Conservation (phyloP, 768 basidiomycete genomes). For the Crepidotus variabilis region DNA sequence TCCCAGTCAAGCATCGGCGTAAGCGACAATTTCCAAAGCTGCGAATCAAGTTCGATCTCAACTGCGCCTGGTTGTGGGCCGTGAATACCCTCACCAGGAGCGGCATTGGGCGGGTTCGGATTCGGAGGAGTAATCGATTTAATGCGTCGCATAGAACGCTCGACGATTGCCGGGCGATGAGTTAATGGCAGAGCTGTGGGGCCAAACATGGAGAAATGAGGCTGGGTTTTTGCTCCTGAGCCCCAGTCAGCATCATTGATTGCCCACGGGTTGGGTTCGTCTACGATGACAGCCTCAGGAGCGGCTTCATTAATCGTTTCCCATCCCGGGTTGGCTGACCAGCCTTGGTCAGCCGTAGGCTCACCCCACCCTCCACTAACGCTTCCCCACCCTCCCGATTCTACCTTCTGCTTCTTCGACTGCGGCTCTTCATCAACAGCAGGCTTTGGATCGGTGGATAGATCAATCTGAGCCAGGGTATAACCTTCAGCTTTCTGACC, state of each 20-base stretch:
- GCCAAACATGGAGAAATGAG: constrained; percentile 38
- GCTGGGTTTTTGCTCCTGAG: constrained; percentile 4
- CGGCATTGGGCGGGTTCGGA: constrained; percentile 20
- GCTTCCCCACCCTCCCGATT: background rate
- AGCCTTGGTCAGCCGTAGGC: background rate
- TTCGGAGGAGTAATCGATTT: constrained; percentile 39
- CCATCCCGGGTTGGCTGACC: background rate
- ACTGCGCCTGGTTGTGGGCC: constrained; percentile 23
- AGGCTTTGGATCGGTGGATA: background rate
- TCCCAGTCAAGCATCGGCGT: constrained; percentile 43
- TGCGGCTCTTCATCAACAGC: background rate
- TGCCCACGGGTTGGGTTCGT: background rate
- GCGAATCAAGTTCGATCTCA: constrained; percentile 33
- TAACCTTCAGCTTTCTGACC: constrained; percentile 42
- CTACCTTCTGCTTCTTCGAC: background rate
- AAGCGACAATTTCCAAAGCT: constrained; percentile 33
- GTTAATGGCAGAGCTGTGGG: constrained; percentile 56
- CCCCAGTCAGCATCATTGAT: constrained; percentile 5
- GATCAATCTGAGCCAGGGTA: constrained; percentile 18
- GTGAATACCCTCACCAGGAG: constrained; percentile 16
- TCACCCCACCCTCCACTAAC: constrained; percentile 1
- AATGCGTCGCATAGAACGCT: constrained; percentile 60
- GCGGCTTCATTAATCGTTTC: background rate
- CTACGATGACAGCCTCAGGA: background rate
- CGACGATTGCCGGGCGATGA: constrained; percentile 62